Evolutionary conservation across 2,329 filamentous ascomycete species (phyloP).

Genomic region (Colletotrichum falcatum): DNA sequence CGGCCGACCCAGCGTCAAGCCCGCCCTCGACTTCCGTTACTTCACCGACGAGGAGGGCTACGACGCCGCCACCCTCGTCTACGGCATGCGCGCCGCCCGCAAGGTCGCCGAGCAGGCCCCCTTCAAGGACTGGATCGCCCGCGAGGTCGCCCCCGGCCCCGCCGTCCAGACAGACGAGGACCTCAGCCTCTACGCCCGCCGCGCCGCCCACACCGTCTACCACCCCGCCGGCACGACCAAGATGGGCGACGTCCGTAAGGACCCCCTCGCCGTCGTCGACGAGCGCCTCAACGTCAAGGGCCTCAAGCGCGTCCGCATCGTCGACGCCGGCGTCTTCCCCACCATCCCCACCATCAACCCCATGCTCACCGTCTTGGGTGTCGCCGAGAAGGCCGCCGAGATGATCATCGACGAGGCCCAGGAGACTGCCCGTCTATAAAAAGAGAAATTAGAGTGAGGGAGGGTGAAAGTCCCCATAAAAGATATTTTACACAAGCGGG

Average conservation of each 20-base stretch:
- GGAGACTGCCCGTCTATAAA: constrained; percentile 39
- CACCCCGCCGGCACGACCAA: constrained; percentile 48
- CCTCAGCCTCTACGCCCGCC: constrained; percentile 83
- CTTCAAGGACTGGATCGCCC: constrained; percentile 86
- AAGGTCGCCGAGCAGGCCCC: constrained; percentile 79
- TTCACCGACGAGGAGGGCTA: constrained; percentile 90
- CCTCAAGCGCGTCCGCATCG: constrained; percentile 52
- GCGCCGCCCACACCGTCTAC: constrained; percentile 71
- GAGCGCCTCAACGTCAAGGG: constrained; percentile 52
- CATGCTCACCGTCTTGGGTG: constrained; percentile 87
- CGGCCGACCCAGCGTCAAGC: constrained; percentile 79
- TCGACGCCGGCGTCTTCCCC: constrained; percentile 79
- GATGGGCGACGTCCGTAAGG: constrained; percentile 67
- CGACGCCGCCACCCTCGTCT: constrained; percentile 84
- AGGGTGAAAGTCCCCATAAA: too few species aligned
- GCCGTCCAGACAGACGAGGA: constrained; percentile 81
- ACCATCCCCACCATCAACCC: constrained; percentile 90
- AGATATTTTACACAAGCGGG: too few species aligned
- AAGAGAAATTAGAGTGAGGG: background rate
- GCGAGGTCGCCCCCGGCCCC: constrained; percentile 83
- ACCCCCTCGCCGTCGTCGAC: constrained; percentile 74
- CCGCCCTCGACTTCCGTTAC: constrained; percentile 88
- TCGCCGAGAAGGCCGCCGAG: constrained; percentile 88
- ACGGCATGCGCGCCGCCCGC: constrained; percentile 81
- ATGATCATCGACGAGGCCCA: constrained; percentile 77